These are phyloP conservation scores for Podospora australis DNA, from an alignment of 495 filamentous ascomycete genomes.

Conservation along the genomic window DNA sequence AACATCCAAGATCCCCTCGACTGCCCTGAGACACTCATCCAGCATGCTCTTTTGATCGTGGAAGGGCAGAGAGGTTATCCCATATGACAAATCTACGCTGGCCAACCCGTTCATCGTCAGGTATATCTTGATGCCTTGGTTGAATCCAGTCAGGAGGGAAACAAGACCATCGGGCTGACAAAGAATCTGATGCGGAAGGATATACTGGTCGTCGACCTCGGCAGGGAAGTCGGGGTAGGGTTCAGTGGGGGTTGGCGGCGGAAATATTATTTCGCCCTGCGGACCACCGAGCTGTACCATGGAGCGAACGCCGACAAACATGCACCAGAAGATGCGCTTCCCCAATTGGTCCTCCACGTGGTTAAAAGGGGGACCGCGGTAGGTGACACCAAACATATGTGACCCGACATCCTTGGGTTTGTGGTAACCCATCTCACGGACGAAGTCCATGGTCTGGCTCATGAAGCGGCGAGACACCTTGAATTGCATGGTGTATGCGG, in stretches of 20 bases:
- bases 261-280: slow-evolving; percentile 57
- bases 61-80: slow-evolving; percentile 64
- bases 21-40: slow-evolving; percentile 52
- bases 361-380: slow-evolving; percentile 43
- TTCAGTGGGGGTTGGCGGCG: slow-evolving; percentile 63
- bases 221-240: slow-evolving; percentile 75
- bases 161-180: slow-evolving; percentile 56
- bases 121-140: slow-evolving; percentile 65
- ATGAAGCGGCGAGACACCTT: slow-evolving; percentile 63
- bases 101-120: slow-evolving; percentile 61
- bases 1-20: slow-evolving; percentile 53
- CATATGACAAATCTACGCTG: slow-evolving; percentile 67
- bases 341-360: slow-evolving; percentile 72
- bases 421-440: slow-evolving; percentile 59
- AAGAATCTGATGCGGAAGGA: slow-evolving; percentile 55
- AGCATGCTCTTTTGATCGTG: slow-evolving; percentile 60
- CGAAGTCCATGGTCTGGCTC: slow-evolving; percentile 64
- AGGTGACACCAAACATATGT: slow-evolving; percentile 23
- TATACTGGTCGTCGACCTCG: slow-evolving; percentile 74
- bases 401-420: slow-evolving; percentile 35
- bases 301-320: slow-evolving; percentile 59
- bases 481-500: slow-evolving; percentile 62
- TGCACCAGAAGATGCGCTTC: slow-evolving; percentile 71
- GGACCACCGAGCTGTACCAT: slow-evolving; percentile 64
- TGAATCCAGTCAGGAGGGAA: slow-evolving; percentile 67